Percentiles rank a stretch among this genome's conserved stretches.
Conservation (phyloP, 257 asterid genomes). For the Euphrasia confusa region DNA sequence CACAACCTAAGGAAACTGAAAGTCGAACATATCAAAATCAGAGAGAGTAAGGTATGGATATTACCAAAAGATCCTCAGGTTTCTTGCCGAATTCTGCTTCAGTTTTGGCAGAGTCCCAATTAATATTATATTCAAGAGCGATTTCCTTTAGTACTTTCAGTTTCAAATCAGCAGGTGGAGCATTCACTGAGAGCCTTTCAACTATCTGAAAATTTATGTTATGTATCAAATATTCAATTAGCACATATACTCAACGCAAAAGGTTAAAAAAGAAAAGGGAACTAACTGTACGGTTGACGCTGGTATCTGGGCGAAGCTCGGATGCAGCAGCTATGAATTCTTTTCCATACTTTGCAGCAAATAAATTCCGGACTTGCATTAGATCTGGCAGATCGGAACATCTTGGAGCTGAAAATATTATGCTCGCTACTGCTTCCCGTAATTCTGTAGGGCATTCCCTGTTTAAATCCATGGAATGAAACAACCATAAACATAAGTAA, state of each 20-base stretch:
- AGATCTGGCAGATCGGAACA: conserved; percentile 94
- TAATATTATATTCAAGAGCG: conserved; percentile 50
- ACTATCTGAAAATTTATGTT: conserved; percentile 48
- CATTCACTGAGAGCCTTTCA: conserved; percentile 74
- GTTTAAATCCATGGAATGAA: conserved; percentile 3
- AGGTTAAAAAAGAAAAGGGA: conserved; percentile 7
- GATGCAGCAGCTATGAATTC: conserved; percentile 89
- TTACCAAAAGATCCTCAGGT: conserved; percentile 94
- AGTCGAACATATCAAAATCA: neutral
- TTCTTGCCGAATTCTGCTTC: conserved; percentile 69
- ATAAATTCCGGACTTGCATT: conserved; percentile 66
- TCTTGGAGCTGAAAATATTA: conserved; percentile 88
- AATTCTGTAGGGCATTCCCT: conserved; percentile 90
- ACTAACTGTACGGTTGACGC: conserved; percentile 92
- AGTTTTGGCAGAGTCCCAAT: conserved; percentile 74
- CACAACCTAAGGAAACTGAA: neutral
- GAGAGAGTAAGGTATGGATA: neutral
- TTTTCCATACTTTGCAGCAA: conserved; percentile 85
- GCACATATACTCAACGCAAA: conserved; percentile 2
- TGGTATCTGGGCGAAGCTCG: conserved; percentile 91
- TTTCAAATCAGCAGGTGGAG: conserved; percentile 67
- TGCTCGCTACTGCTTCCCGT: conserved; percentile 90
- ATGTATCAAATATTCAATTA: conserved; percentile 13
- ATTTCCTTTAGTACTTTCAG: conserved; percentile 70
- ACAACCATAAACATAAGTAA: neutral